phyloP scores from a whole-genome alignment of 1,284 basidiomycete genomes.

The Tylopilus sp. region DNA sequence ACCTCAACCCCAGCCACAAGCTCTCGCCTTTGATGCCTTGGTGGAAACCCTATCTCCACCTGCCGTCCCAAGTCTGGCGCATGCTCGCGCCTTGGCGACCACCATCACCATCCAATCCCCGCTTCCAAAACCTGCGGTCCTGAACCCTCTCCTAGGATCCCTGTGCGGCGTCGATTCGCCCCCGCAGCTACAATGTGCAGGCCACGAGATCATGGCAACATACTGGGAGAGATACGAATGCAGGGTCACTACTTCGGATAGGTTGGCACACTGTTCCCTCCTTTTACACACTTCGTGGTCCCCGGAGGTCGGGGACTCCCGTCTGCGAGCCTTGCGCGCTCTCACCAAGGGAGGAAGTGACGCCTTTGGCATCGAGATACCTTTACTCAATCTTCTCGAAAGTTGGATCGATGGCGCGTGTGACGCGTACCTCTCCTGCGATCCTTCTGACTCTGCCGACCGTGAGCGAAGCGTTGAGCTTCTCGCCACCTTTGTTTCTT shows the following conservation, averaged over 20 bases:
- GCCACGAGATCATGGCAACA: slow-evolving; percentile 65
- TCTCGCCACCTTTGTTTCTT: slow-evolving; percentile 53
- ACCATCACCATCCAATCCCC: slow-evolving; percentile 46
- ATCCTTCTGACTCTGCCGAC: slow-evolving; percentile 47
- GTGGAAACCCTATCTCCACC: slow-evolving; percentile 53
- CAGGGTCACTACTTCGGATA: slow-evolving; percentile 49
- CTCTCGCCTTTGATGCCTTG: slow-evolving; percentile 43
- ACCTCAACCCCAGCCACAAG: slow-evolving; percentile 21
- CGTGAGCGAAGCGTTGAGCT: slow-evolving; percentile 59
- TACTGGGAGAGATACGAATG: slow-evolving; percentile 59
- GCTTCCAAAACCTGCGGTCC: slow-evolving; percentile 41
- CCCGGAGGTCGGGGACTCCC: slow-evolving; percentile 62
- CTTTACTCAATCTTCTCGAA: slow-evolving; percentile 51
- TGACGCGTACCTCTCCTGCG: slow-evolving; percentile 43
- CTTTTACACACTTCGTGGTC: slow-evolving; percentile 56
- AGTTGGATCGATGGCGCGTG: slow-evolving; percentile 64
- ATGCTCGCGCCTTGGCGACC: slow-evolving; percentile 43
- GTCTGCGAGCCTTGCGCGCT: slow-evolving; percentile 60
- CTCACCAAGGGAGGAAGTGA: slow-evolving; percentile 57
- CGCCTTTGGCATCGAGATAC: slow-evolving; percentile 60
- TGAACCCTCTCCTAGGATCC: slow-evolving; percentile 55
- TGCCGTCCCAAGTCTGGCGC: slow-evolving; percentile 51
- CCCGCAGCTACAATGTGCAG: slow-evolving; percentile 54
- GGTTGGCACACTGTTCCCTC: slow-evolving; percentile 57
- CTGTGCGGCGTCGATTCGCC: slow-evolving; percentile 55